phyloP scores from a whole-genome alignment of 1,284 basidiomycete species.

The Macrocybe sp. region DNA sequence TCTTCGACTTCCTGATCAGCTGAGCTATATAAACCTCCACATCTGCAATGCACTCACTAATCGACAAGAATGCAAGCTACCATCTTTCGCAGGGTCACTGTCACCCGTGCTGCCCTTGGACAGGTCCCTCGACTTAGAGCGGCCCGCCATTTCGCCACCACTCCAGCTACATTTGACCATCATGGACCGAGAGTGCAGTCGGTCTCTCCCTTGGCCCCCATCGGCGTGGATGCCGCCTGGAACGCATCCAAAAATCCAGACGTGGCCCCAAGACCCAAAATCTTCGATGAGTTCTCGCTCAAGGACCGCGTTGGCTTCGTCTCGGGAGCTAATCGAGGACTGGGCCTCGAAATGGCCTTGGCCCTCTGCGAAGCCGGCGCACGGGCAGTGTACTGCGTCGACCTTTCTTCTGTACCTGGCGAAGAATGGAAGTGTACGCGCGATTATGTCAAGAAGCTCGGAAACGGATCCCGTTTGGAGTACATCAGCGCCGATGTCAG shows the following conservation, averaged over 20 bases:
- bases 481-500: constrained; percentile 66
- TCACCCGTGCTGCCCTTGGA: no score
- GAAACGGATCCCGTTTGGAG: constrained; percentile 48
- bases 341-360: constrained; percentile 81
- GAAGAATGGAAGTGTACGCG: constrained; percentile 60
- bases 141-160: no score
- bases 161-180: no score
- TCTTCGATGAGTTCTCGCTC: constrained; percentile 73
- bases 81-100: no score
- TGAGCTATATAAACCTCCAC: no score
- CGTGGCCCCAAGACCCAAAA: constrained; percentile 36
- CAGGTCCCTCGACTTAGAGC: no score
- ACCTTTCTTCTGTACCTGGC: constrained; percentile 61
- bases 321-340: constrained; percentile 75
- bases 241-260: constrained; percentile 31
- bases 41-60: no score
- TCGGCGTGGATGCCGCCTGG: constrained; percentile 60
- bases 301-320: constrained; percentile 72
- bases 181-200: constrained; percentile 29
- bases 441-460: constrained; percentile 47
- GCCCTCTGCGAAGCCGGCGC: constrained; percentile 76
- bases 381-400: constrained; percentile 71
- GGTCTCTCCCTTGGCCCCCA: constrained; percentile 48
- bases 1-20: no score
- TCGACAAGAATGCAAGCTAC: no score